These are phyloP conservation scores for Ilex aquifolium DNA, from an alignment of 257 asterid genomes.

Conservation along the genomic window DNA sequence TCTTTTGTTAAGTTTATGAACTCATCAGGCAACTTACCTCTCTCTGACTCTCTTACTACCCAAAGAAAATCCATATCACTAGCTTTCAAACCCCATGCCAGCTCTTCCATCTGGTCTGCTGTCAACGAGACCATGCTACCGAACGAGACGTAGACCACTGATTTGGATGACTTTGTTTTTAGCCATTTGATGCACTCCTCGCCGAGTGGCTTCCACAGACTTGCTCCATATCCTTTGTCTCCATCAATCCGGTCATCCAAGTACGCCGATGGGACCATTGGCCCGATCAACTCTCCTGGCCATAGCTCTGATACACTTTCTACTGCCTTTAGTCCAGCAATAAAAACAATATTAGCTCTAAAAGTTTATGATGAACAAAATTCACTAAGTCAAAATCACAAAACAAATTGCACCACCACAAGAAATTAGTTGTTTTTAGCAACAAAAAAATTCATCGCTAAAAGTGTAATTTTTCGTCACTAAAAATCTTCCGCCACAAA, in stretches of 20 bases:
- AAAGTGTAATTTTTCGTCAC: too few relatives aligned
- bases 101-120: conserved; percentile 49
- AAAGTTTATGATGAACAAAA: not conserved
- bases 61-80: conserved; percentile 39
- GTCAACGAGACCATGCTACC: conserved; percentile 65
- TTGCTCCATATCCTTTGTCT: conserved; percentile 63
- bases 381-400: not conserved
- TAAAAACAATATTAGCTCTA: not conserved
- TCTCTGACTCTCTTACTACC: conserved; percentile 56
- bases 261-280: conserved; percentile 67
- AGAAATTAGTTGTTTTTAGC: not conserved
- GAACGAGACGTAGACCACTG: conserved; percentile 57
- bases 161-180: conserved; percentile 29
- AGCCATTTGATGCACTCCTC: conserved; percentile 54
- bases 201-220: conserved; percentile 65
- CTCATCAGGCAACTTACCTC: conserved; percentile 30
- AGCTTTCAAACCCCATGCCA: conserved; percentile 31
- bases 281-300: conserved; percentile 59
- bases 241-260: conserved; percentile 55
- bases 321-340: conserved; percentile 30
- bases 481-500: too few relatives aligned
- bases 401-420: not conserved
- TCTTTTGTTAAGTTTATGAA: conserved; percentile 23
- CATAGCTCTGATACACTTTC: conserved; percentile 30
- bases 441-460: not conserved